Percentiles rank a stretch among this genome's conserved stretches.
phyloP scores from a whole-genome alignment of 306 rosid genomes.

The Adenanthera pavonina region DNA sequence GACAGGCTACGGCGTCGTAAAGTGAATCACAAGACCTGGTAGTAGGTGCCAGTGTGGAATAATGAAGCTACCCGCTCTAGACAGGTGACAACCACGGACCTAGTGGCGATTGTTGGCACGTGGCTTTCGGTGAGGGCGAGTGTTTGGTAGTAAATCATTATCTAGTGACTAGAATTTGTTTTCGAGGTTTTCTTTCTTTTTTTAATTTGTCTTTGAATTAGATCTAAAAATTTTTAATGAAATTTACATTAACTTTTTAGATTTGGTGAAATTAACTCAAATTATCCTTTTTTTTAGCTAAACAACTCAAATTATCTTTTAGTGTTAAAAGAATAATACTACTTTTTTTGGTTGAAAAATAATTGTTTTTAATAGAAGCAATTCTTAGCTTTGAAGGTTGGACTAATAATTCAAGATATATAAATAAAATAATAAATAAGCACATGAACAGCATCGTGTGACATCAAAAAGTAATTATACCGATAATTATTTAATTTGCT shows the following conservation, averaged over 20 bases:
- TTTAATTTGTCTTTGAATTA: not conserved
- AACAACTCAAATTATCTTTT: no score
- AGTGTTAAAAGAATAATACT: not conserved
- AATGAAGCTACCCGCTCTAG: not conserved
- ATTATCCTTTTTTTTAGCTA: no score
- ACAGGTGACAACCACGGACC: not conserved
- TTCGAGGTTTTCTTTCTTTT: not conserved
- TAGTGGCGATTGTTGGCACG: not conserved
- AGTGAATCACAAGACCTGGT: no score
- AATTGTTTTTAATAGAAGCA: not conserved
- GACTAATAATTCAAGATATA: not conserved
- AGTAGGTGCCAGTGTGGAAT: not conserved
- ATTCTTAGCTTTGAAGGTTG: conserved; percentile 18
- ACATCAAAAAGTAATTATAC: not conserved
- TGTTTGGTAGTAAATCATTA: not conserved
- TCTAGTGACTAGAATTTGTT: not conserved
- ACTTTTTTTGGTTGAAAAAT: no score
- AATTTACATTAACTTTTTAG: not conserved
- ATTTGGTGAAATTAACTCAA: not conserved
- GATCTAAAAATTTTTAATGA: not conserved
- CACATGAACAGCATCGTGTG: not conserved
- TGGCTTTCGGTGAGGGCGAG: not conserved
- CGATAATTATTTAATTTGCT: not conserved
- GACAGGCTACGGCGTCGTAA: not conserved
- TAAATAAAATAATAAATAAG: not conserved